These are phyloP conservation scores for Naumovozyma castellii DNA, from an alignment of 805 yeast species.

Conservation along the genomic window DNA sequence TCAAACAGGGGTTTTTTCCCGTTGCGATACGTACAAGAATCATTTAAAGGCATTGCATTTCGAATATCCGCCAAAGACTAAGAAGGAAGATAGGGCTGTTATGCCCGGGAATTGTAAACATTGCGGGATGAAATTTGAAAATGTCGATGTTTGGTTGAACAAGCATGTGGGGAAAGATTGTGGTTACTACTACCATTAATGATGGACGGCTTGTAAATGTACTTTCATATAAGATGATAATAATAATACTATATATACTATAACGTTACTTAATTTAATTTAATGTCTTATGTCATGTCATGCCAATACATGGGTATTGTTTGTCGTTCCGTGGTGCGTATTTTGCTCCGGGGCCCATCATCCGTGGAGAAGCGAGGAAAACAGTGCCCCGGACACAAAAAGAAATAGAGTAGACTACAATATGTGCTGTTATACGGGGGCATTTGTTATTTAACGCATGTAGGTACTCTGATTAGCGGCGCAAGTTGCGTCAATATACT, in stretches of 20 bases:
- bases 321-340: too few relatives aligned
- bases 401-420: too few relatives aligned
- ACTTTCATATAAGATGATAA: neutral
- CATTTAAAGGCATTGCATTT: slow-evolving; percentile 84
- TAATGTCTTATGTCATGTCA: too few relatives aligned
- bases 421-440: too few relatives aligned
- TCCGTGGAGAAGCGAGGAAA: too few relatives aligned
- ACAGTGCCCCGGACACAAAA: too few relatives aligned
- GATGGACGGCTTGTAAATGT: neutral
- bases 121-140: slow-evolving; percentile 54
- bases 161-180: slow-evolving; percentile 49
- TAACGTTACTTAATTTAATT: neutral
- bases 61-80: slow-evolving; percentile 75
- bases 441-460: too few relatives aligned
- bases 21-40: slow-evolving; percentile 86
- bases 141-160: slow-evolving; percentile 70
- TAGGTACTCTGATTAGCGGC: too few relatives aligned
- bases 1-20: slow-evolving; percentile 69
- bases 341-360: too few relatives aligned
- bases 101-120: slow-evolving; percentile 67
- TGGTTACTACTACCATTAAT: slow-evolving; percentile 20
- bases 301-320: too few relatives aligned
- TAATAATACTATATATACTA: neutral
- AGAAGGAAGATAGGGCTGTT: slow-evolving; percentile 58
- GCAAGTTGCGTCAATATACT: too few relatives aligned